These are phyloP conservation scores for Blastocystis sp. DNA, from an alignment of 352 stramenopile genomes.

Conservation along the genomic window DNA sequence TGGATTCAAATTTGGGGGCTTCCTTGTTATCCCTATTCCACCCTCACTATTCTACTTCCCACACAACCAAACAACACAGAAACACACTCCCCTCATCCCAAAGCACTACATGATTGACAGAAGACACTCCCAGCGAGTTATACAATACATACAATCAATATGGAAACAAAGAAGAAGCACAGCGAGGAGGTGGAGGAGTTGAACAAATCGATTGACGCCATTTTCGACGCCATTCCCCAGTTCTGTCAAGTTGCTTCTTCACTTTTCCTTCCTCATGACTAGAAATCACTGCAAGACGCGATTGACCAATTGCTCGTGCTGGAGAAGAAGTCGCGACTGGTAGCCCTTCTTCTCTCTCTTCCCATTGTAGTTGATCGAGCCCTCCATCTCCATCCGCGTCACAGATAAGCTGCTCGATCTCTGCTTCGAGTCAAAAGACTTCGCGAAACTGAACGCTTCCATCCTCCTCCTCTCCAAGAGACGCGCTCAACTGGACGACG, in stretches of 20 bases:
- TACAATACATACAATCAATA: conserved; percentile 57
- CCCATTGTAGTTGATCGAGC: conserved; percentile 60
- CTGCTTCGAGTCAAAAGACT: conserved; percentile 5
- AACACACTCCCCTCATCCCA: no score
- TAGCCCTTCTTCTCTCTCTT: background rate
- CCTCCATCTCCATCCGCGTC: conserved; percentile 32
- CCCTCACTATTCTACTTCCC: no score
- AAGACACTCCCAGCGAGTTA: no score
- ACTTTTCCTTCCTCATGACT: background rate
- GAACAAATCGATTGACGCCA: conserved; percentile 46
- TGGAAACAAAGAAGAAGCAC: background rate
- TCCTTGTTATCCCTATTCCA: no score
- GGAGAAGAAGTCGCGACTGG: conserved; percentile 57
- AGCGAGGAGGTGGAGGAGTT: conserved; percentile 48
- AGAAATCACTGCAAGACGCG: conserved; percentile 57
- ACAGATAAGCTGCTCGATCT: conserved; percentile 53
- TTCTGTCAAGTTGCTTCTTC: conserved; percentile 1
- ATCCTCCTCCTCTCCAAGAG: conserved; percentile 62
- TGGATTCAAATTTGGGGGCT: no score
- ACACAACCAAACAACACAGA: no score
- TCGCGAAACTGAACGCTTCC: conserved; percentile 29
- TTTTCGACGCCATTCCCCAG: conserved; percentile 11
- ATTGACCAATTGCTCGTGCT: conserved; percentile 59
- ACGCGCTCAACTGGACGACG: conserved; percentile 58
- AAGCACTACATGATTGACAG: no score